Base-by-base conservation (phyloP, 768 basidiomycete species). In the Boletus rex-veris region DNA sequence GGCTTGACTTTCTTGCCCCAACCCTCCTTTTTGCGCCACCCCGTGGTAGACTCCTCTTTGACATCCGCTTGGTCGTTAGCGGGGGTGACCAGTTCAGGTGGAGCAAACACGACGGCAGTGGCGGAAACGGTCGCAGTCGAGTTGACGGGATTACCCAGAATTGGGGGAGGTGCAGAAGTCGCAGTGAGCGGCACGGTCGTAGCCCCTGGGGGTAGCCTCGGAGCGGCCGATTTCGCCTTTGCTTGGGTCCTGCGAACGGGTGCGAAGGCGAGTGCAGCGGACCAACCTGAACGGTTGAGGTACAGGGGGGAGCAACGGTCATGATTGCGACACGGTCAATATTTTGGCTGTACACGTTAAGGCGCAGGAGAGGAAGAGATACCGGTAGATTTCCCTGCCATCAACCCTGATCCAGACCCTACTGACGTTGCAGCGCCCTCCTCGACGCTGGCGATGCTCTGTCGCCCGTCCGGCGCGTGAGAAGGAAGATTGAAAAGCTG, bases 1-100 rank as follows among this genome's bases (percentile, higher is more conserved):
- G 92, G 91, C 62, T 92, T 92, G 65, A 92, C 85, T 67, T 92
- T 92, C 72, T 86, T 89, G 40, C 88, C 88, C 91, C 91, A 92
- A 59, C 85, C 84, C 58, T 84, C 81, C 45, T 71, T 64, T 58
- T 76, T 68, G 16, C 77, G 72, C 59, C 76, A 72, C n/a, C 73
- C 47, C 4, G 72, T 52, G 37, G 63, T 55, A 15, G 70, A 58
- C 42, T 68, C 64, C 7, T 66, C 59, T 38, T 71, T 63, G 47
- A 50, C 52, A 36, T 69, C 64, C 10, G 58, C 48, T 48, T 75
- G 65, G 10, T 68, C 70, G 10, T 40, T 59, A 7, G 41, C 50
- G 8, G 60, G 35, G 3, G 53, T 65, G 36, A 84, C 73, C 14
- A 88, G 67, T 33, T 79, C 75, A 9, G 89, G 89, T 1, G 85